Evolutionary conservation across 805 yeast species (phyloP), one percentile per base, ranked within the genome.

Genomic region (Metschnikowia peoriensis): DNA sequence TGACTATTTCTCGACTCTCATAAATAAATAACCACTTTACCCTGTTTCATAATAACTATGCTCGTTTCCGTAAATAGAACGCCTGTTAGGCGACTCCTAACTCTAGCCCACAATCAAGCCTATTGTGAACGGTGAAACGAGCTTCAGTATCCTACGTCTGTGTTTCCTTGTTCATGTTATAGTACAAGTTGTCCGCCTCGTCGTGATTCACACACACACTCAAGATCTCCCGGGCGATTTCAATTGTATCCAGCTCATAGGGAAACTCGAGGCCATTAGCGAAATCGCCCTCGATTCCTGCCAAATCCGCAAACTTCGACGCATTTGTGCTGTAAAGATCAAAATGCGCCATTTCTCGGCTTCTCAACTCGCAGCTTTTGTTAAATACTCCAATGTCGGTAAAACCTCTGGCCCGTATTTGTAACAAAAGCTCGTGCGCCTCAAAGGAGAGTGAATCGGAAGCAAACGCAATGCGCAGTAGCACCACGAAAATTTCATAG

Each of bases 181-280:
- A 70, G 64, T 82, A 88, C 55, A 89, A 70, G 49, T 83, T 81
- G 66, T 90, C 96, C 0, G 90, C 89, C 59, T 88, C 96, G 57
- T 87, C 91, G 61, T 85, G 84, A 4, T 89, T 86, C 10, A 84
- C 79, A 53, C 84, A 82, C 28, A 78, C 76, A 53, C 85, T 89
- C 49, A 90, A 70, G 16, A 89, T 78, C 56, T 85, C 88, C 55
- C 89, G 74, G 0, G 96, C 85, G 62, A 85, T 70, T 55, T 85
- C 89, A 38, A 86, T 81, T 2, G 83, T 81, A 52, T 81, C 84
- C 51, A 75, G 80, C 51, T 81, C 84, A 61, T 84, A 85, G 6
- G 82, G 79, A 53, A 83, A 77, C 61, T 84, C 89, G 12, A 83
- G 63, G 1, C 89, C 89, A 61, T 84, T 83, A 46, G 83, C 73